A percentile compares a stretch with the other conserved stretches of the same genome.
These are phyloP conservation scores for Aspergillus spinulosporus DNA, from an alignment of 2,329 filamentous ascomycete genomes.

Conservation along the genomic window DNA sequence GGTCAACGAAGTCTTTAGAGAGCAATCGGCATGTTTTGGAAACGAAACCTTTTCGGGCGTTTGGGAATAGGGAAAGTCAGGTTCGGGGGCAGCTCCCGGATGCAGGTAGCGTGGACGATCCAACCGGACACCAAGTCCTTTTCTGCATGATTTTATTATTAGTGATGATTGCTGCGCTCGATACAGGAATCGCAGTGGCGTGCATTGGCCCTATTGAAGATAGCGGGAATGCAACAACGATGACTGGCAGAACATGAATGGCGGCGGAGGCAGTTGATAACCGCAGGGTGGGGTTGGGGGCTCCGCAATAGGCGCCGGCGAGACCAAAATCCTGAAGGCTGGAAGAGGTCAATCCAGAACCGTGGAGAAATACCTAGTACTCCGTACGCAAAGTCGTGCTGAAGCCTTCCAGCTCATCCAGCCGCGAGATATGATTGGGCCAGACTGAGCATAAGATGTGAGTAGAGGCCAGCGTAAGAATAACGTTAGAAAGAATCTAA, in stretches of 20 bases:
- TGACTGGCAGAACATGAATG: slow-evolving; percentile 26
- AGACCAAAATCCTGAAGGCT: slow-evolving; percentile 27
- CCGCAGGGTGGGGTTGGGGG: slow-evolving; percentile 26
- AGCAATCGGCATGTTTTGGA: slow-evolving; percentile 19
- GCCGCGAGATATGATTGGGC: slow-evolving; percentile 10
- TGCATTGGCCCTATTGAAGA: slow-evolving; percentile 27
- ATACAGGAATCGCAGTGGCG: slow-evolving; percentile 18
- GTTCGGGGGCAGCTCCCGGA: slow-evolving; percentile 23
- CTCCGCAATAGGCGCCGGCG: slow-evolving; percentile 25
- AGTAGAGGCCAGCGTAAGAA: slow-evolving; percentile 5
- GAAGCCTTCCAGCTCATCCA: neutral
- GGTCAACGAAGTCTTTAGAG: slow-evolving; percentile 20
- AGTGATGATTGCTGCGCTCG: slow-evolving; percentile 16
- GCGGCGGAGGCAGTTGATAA: slow-evolving; percentile 24
- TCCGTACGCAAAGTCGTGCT: neutral
- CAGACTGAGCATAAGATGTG: neutral
- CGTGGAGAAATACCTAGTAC: neutral
- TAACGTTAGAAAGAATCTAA: slow-evolving; percentile 14
- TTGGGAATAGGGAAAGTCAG: slow-evolving; percentile 13
- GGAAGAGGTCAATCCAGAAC: slow-evolving; percentile 15
- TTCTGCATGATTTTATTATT: slow-evolving; percentile 14
- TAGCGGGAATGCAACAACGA: slow-evolving; percentile 24
- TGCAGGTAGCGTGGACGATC: slow-evolving; percentile 26
- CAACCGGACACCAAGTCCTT: slow-evolving; percentile 20
- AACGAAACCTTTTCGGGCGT: slow-evolving; percentile 10